Evolutionary conservation across 164 flowering plant genomes (phyloP).

Genomic region (Liquidambar formosana): DNA sequence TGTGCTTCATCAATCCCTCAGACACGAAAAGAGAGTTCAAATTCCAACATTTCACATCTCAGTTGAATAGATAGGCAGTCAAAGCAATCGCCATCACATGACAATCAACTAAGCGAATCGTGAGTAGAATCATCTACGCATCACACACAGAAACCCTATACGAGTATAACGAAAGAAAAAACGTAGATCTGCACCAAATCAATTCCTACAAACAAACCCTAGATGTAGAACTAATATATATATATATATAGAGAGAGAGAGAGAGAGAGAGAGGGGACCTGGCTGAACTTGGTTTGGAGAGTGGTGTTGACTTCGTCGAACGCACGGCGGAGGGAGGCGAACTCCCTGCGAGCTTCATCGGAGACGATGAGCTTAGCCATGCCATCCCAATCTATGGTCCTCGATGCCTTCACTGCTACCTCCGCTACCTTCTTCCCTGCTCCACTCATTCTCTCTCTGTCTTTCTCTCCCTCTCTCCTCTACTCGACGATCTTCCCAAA

Average conservation of each 20-base stretch:
- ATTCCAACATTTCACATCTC: too few relatives aligned
- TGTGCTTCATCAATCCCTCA: too few relatives aligned
- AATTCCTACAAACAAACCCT: too few relatives aligned
- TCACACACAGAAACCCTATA: background rate
- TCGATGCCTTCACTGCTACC: slow-evolving; percentile 67
- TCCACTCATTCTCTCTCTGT: slow-evolving; percentile 59
- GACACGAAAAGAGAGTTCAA: too few relatives aligned
- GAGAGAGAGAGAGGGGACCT: slow-evolving; percentile 32
- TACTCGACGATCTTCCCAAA: too few relatives aligned
- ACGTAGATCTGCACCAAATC: too few relatives aligned
- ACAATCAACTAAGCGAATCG: too few relatives aligned
- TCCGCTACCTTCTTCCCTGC: slow-evolving; percentile 72
- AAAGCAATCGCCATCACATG: too few relatives aligned
- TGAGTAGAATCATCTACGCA: too few relatives aligned
- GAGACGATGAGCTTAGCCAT: slow-evolving; percentile 84
- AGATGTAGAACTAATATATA: too few relatives aligned
- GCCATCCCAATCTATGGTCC: slow-evolving; percentile 88
- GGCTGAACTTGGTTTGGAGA: slow-evolving; percentile 88
- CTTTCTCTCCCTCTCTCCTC: slow-evolving; percentile 2
- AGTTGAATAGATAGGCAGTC: too few relatives aligned
- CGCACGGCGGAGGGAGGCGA: slow-evolving; percentile 73
- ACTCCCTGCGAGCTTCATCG: slow-evolving; percentile 90
- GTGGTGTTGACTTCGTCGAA: slow-evolving; percentile 82
- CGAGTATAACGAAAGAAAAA: background rate
- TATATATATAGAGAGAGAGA: background rate